Conservation (phyloP, 305 asterid genomes). For the Vinca major region DNA sequence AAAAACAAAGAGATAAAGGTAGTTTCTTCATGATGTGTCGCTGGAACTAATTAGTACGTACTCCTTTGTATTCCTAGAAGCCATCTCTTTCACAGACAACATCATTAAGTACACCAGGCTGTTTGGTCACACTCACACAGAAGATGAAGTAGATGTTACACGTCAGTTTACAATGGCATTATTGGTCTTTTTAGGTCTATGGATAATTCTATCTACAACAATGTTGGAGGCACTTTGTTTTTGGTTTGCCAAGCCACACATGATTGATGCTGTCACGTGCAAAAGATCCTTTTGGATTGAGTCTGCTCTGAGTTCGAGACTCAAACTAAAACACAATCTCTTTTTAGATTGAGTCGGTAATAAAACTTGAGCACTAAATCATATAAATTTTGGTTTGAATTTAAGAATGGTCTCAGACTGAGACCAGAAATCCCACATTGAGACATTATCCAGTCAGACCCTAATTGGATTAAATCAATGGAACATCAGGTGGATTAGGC, state of each 20-base stretch:
- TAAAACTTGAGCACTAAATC: no score
- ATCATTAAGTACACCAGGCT: background rate
- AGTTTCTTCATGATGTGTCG: constrained; percentile 19
- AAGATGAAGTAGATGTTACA: background rate
- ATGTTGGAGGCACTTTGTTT: constrained; percentile 18
- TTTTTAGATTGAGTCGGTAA: constrained; percentile 23
- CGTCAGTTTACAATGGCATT: background rate
- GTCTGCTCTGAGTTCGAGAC: no score
- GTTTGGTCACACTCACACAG: background rate
- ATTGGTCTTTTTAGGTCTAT: constrained; percentile 7
- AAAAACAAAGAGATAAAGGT: constrained; percentile 1
- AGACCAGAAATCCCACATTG: no score
- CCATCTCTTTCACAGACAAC: background rate
- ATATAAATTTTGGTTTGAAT: no score
- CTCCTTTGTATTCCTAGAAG: background rate
- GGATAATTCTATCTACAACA: constrained; percentile 16
- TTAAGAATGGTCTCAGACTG: no score
- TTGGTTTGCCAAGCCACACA: constrained; percentile 18
- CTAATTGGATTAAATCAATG: no score
- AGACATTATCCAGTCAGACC: no score
- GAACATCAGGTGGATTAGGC: no score
- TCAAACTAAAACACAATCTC: no score
- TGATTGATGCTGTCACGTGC: constrained; percentile 39
- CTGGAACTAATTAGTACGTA: constrained; percentile 23
- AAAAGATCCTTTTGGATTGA: constrained; percentile 9